Evolutionary conservation across 2,329 filamentous ascomycete species (phyloP).

Genomic region (Fusarium azukiicola): DNA sequence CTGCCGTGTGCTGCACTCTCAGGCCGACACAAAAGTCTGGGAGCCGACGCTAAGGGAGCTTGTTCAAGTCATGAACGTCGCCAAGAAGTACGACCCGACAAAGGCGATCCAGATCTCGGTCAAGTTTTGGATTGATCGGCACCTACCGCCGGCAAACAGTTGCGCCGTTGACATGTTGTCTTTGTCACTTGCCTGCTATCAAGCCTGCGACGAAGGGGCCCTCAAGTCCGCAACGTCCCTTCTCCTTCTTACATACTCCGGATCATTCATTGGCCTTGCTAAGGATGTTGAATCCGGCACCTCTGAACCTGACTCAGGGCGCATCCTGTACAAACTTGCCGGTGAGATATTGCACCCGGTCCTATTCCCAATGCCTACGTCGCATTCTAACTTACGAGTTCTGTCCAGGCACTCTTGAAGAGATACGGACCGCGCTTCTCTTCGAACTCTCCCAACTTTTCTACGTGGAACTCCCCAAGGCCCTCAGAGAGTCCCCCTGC

Average conservation of each 20-base stretch:
- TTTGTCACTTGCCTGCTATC: background rate
- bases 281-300: accelerated
- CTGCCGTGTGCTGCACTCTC: conserved; percentile 14
- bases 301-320: background rate
- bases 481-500: background rate
- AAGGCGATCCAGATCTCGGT: conserved; percentile 27
- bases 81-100: conserved; percentile 31
- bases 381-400: background rate
- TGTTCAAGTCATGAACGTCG: background rate
- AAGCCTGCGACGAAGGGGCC: accelerated
- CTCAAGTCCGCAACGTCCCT: background rate
- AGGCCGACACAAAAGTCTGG: conserved; percentile 21
- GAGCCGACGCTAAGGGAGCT: background rate
- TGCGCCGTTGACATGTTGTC: background rate
- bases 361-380: background rate
- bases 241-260: background rate
- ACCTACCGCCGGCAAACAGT: background rate
- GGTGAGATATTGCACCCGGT: background rate
- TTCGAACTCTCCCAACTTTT: background rate
- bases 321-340: conserved; percentile 2
- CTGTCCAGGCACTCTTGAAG: conserved; percentile 12
- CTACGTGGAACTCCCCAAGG: background rate
- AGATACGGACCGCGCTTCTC: background rate
- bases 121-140: background rate
- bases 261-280: background rate